A percentile compares a stretch with the other conserved stretches of the same genome.
phyloP scores from a whole-genome alignment of 1,284 basidiomycete genomes.

The Moesziomyces antarcticus region DNA sequence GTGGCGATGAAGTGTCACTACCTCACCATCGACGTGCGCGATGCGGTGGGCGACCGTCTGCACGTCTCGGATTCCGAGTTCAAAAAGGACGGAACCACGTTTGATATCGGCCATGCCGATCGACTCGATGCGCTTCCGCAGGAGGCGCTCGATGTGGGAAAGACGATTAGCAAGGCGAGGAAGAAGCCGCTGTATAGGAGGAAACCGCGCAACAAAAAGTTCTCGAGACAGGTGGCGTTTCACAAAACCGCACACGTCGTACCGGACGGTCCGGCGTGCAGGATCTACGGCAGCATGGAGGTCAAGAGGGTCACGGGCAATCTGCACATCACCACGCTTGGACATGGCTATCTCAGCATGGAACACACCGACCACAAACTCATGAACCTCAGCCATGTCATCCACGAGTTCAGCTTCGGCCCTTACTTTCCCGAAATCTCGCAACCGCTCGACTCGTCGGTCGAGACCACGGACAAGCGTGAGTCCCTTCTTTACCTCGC shows the following conservation, averaged over 20 bases:
- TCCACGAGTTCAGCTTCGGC: slow-evolving; percentile 96
- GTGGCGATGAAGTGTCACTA: slow-evolving; percentile 64
- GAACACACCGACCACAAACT: slow-evolving; percentile 83
- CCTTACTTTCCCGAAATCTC: slow-evolving; percentile 94
- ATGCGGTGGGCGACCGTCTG: slow-evolving; percentile 89
- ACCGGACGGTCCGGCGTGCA: slow-evolving; percentile 74
- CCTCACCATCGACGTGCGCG: slow-evolving; percentile 87
- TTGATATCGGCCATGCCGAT: slow-evolving; percentile 84
- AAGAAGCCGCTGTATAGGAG: slow-evolving; percentile 37
- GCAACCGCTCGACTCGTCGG: slow-evolving; percentile 83
- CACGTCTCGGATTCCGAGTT: slow-evolving; percentile 82
- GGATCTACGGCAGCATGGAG: slow-evolving; percentile 83
- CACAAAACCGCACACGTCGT: slow-evolving; percentile 63
- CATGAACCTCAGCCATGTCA: slow-evolving; percentile 96
- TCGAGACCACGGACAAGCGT: slow-evolving; percentile 84
- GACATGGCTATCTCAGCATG: slow-evolving; percentile 88
- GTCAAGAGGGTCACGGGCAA: slow-evolving; percentile 88
- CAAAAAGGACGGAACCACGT: slow-evolving; percentile 79
- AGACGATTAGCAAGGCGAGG: slow-evolving; percentile 44
- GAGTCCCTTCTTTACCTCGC: no score
- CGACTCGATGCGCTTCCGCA: slow-evolving; percentile 71
- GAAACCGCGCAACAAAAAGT: slow-evolving; percentile 58
- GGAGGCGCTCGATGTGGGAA: slow-evolving; percentile 58
- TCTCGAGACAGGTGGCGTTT: slow-evolving; percentile 71
- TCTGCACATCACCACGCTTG: slow-evolving; percentile 79